A percentile compares a stretch with the other conserved stretches of the same genome.
Evolutionary conservation across 1,139 yeast genomes (phyloP).

Genomic region (Lodderomyces beijingensis): DNA sequence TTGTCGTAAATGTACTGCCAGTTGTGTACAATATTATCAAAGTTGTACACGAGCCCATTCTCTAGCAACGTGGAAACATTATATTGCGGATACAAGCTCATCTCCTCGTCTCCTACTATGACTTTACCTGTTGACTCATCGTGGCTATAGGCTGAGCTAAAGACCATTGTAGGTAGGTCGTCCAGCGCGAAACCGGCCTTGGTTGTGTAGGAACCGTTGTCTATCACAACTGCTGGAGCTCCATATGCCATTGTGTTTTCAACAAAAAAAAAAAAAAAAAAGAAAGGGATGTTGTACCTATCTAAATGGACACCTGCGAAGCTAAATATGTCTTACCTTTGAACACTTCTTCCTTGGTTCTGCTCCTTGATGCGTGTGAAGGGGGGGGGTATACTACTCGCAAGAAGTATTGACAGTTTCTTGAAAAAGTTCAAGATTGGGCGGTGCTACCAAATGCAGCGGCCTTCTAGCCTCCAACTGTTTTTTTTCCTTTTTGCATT

Average conservation of each 20-base stretch:
- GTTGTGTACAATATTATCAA: conserved; percentile 54
- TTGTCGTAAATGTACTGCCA: conserved; percentile 57
- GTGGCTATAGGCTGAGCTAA: conserved; percentile 51
- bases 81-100: conserved; percentile 35
- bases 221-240: conserved; percentile 62
- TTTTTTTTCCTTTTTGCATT: no score
- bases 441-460: no score
- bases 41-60: conserved; percentile 63
- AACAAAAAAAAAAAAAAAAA: background rate
- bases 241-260: conserved; percentile 24
- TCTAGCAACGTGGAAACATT: conserved; percentile 63
- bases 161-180: conserved; percentile 56
- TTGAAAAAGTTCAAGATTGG: no score
- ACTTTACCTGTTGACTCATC: conserved; percentile 19
- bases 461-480: no score
- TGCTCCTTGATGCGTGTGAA: no score
- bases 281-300: no score
- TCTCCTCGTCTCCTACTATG: conserved; percentile 45
- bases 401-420: no score
- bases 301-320: no score
- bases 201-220: conserved; percentile 61
- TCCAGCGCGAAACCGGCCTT: conserved; percentile 69
- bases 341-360: no score
- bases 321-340: no score
- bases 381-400: no score